Percentiles rank a stretch among this genome's conserved stretches.
Evolutionary conservation across 2,329 filamentous ascomycete species (phyloP).

Genomic region (Fusarium sp.): DNA sequence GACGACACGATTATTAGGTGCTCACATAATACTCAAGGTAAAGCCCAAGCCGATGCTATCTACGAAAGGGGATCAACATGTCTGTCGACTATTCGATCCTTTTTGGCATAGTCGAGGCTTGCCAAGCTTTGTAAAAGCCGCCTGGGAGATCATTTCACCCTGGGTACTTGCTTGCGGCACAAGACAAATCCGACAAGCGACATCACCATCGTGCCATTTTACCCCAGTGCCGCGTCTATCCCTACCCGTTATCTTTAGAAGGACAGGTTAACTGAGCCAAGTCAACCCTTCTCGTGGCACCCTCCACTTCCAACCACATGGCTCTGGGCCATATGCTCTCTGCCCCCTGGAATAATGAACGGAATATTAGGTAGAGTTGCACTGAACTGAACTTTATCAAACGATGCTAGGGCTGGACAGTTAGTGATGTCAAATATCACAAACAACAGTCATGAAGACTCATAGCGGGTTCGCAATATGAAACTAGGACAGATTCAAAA

Average conservation of each 20-base stretch:
- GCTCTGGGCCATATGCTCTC: conserved; percentile 3
- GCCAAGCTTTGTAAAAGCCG: background rate
- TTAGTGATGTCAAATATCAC: background rate
- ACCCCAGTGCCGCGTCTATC: conserved; percentile 28
- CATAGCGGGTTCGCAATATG: background rate
- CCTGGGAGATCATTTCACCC: conserved; percentile 7
- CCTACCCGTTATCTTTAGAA: background rate
- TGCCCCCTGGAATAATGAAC: conserved; percentile 13
- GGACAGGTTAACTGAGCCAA: background rate
- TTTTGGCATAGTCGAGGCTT: conserved; percentile 20
- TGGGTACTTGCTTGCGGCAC: background rate
- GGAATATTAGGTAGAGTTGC: conserved; percentile 19
- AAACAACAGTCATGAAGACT: background rate
- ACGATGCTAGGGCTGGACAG: background rate
- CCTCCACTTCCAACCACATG: conserved; percentile 33
- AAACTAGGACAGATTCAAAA: background rate
- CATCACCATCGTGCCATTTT: conserved; percentile 30
- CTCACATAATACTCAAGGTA: background rate
- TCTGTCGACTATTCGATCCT: conserved; percentile 27
- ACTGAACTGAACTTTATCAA: background rate
- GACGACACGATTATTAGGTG: conserved; percentile 38
- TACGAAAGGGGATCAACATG: conserved; percentile 4
- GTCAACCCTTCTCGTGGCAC: conserved; percentile 13
- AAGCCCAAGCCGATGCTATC: conserved; percentile 13
- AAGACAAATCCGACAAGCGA: conserved; percentile 13